phyloP scores from a whole-genome alignment of 2,329 filamentous ascomycete genomes.

The Apiospora rasikravindrae region DNA sequence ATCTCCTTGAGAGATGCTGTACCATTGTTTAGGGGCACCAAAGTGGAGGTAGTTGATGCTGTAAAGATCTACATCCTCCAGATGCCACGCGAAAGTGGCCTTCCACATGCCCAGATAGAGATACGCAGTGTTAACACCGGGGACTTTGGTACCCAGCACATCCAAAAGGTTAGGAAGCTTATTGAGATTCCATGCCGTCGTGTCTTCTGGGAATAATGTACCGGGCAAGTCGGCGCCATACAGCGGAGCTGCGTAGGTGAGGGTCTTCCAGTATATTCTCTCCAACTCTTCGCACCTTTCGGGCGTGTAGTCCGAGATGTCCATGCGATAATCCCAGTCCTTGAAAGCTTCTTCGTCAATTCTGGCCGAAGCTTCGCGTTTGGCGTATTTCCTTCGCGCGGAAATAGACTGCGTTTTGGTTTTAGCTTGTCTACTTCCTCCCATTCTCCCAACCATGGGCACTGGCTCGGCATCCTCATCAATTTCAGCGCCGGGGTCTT shows the following conservation, averaged over 20 bases:
- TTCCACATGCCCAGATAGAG: slow-evolving; percentile 99
- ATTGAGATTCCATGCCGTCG: slow-evolving; percentile 89
- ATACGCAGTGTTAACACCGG: slow-evolving; percentile 97
- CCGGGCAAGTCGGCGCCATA: slow-evolving; percentile 98
- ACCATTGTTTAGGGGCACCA: slow-evolving; percentile 98
- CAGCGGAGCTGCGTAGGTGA: slow-evolving; percentile 92
- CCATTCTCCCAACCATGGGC: slow-evolving; percentile 53
- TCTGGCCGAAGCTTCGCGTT: slow-evolving; percentile 75
- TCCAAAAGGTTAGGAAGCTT: slow-evolving; percentile 93
- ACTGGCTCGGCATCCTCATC: slow-evolving; percentile 49
- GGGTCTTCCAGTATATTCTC: slow-evolving; percentile 93
- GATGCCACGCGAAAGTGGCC: slow-evolving; percentile 97
- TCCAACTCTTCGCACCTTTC: slow-evolving; percentile 96
- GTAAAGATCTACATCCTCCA: slow-evolving; percentile 98
- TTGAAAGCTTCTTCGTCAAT: slow-evolving; percentile 91
- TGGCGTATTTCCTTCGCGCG: slow-evolving; percentile 85
- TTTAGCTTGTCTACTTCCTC: slow-evolving; percentile 55
- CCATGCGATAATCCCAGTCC: slow-evolving; percentile 88
- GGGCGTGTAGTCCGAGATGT: slow-evolving; percentile 84
- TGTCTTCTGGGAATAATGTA: slow-evolving; percentile 87
- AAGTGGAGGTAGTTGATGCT: slow-evolving; percentile 99
- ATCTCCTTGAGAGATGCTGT: slow-evolving; percentile 96
- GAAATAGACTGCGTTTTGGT: slow-evolving; percentile 77
- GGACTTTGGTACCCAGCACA: slow-evolving; percentile 92
- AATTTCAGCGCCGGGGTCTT: slow-evolving; percentile 50